Evolutionary conservation across 345 rosid species (phyloP).

Genomic region (Brassica rapa): DNA sequence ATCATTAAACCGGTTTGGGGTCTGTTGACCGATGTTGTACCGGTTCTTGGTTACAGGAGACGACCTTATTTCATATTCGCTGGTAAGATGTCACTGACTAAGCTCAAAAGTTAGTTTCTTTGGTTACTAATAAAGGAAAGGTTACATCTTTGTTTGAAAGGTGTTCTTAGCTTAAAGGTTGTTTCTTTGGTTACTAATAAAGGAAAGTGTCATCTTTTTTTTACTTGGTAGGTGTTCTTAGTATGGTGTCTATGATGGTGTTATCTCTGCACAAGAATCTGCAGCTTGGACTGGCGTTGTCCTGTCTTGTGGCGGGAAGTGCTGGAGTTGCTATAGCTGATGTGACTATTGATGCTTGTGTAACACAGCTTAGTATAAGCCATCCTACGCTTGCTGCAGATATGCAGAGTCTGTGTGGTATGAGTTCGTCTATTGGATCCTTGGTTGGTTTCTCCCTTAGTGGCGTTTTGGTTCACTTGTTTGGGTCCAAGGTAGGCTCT

Average conservation of each 20-base stretch:
- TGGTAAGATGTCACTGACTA: conserved; percentile 37
- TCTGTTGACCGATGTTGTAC: conserved; percentile 62
- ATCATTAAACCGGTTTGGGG: conserved; percentile 79
- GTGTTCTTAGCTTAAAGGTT: conserved; percentile 42
- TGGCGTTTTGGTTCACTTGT: conserved; percentile 60
- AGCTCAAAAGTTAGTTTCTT: conserved; percentile 7
- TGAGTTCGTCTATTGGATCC: conserved; percentile 65
- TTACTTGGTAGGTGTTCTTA: conserved; percentile 46
- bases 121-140: conserved; percentile 9
- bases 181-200: conserved; percentile 1
- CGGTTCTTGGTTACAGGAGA: conserved; percentile 57
- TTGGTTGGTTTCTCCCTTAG: conserved; percentile 65
- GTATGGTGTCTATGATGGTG: conserved; percentile 55
- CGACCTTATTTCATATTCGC: conserved; percentile 69
- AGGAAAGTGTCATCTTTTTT: conserved; percentile 24
- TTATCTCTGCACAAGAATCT: conserved; percentile 51
- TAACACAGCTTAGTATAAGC: conserved; percentile 58
- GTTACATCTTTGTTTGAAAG: conserved; percentile 31
- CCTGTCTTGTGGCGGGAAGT: conserved; percentile 54
- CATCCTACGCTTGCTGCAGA: conserved; percentile 73
- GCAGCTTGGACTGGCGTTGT: conserved; percentile 55
- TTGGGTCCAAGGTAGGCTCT: conserved; percentile 57
- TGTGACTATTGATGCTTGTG: conserved; percentile 78
- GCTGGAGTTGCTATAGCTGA: conserved; percentile 70
- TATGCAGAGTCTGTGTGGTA: conserved; percentile 76